These are phyloP conservation scores for Nakazawaea laoshanensis DNA, from an alignment of 805 yeast species.

Conservation along the genomic window DNA sequence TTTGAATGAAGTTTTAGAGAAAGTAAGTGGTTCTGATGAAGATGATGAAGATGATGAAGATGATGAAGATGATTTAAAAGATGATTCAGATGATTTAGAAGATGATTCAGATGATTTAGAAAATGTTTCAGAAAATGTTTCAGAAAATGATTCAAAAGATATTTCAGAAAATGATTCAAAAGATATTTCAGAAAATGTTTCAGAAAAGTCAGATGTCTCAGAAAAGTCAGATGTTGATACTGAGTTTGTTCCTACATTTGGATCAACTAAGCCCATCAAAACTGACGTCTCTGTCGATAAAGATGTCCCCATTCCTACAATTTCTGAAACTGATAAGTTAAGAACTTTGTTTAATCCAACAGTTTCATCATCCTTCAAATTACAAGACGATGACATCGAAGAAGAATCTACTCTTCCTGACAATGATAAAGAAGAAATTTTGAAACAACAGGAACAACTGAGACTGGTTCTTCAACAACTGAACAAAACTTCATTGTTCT, in stretches of 20 bases:
- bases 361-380: constrained; percentile 16
- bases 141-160: constrained; percentile 11
- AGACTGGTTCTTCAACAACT: not conserved
- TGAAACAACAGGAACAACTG: constrained; percentile 1
- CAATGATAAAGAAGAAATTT: constrained; percentile 26
- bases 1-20: constrained; percentile 17
- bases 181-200: not conserved
- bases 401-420: constrained; percentile 9
- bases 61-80: constrained; percentile 16
- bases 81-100: constrained; percentile 9
- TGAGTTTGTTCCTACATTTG: constrained; percentile 29
- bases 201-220: not conserved
- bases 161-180: constrained; percentile 6
- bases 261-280: too few relatives aligned
- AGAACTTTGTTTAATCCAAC: constrained; percentile 27
- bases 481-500: constrained; percentile 48
- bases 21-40: constrained; percentile 9
- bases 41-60: constrained; percentile 14
- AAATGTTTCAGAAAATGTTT: constrained; percentile 10
- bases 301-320: too few relatives aligned
- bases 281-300: not conserved
- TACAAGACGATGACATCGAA: constrained; percentile 7
- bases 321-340: constrained; percentile 25
- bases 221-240: constrained; percentile 13
- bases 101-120: constrained; percentile 10